Conservation (phyloP, 495 filamentous ascomycete genomes). For the Penicillium tannophilum region DNA sequence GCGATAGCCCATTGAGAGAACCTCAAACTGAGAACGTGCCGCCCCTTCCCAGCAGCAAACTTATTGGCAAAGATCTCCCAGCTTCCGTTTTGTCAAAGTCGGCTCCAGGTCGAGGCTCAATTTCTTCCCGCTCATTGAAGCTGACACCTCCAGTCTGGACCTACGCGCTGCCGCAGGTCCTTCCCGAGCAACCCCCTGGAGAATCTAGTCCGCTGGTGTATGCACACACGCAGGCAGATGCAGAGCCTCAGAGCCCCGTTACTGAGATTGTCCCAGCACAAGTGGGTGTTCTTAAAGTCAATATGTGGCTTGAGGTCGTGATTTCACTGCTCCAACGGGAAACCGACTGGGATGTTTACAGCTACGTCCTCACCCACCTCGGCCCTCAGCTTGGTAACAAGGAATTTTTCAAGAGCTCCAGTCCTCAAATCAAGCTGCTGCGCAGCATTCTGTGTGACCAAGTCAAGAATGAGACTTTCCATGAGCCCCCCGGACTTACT, state of each 20-base stretch:
- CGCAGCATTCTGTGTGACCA: constrained; percentile 79
- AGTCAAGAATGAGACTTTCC: constrained; percentile 70
- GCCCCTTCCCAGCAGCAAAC: constrained; percentile 21
- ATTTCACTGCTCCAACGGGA: constrained; percentile 73
- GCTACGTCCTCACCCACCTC: constrained; percentile 85
- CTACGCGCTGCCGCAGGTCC: constrained; percentile 49
- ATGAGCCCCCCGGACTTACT: constrained; percentile 71
- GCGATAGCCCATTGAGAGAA: constrained; percentile 30
- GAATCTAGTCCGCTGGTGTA: constrained; percentile 49
- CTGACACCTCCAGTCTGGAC: constrained; percentile 58
- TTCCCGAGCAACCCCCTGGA: constrained; percentile 54
- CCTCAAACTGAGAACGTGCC: constrained; percentile 29
- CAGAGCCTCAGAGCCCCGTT: constrained; percentile 18
- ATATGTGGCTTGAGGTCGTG: constrained; percentile 74
- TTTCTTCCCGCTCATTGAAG: constrained; percentile 42
- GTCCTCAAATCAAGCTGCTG: constrained; percentile 73
- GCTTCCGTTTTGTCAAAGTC: constrained; percentile 30
- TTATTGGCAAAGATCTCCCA: constrained; percentile 27
- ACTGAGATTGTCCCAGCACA: constrained; percentile 27
- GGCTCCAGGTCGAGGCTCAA: constrained; percentile 30
- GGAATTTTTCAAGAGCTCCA: constrained; percentile 73
- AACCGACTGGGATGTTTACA: constrained; percentile 92
- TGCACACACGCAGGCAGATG: constrained; percentile 32
- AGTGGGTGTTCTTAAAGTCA: constrained; percentile 59
- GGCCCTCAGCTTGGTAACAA: constrained; percentile 87